phyloP scores from a whole-genome alignment of 305 asterid species.

The Plantago coronopus region DNA sequence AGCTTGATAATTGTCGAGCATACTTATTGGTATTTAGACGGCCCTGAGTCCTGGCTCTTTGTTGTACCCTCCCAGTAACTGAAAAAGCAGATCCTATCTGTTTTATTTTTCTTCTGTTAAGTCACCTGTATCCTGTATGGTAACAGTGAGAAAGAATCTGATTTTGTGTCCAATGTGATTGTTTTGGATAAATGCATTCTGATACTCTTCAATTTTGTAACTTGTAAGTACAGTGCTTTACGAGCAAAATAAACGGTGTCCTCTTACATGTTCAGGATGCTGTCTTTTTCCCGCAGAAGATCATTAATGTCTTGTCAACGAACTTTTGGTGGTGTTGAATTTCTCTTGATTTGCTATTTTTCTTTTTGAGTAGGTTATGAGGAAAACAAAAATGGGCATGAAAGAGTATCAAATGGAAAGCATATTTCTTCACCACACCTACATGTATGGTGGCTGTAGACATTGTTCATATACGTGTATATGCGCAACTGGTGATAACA shows the following conservation, averaged over 20 bases:
- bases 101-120: constrained; percentile 1
- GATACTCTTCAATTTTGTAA: background rate
- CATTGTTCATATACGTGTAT: constrained; percentile 95
- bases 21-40: background rate
- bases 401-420: constrained; percentile 93
- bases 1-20: background rate
- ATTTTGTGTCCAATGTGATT: constrained; percentile 9
- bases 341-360: constrained; percentile 21
- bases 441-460: constrained; percentile 96
- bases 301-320: constrained; percentile 12
- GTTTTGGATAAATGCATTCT: constrained; percentile 7
- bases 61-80: constrained; percentile 1
- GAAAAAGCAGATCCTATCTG: background rate
- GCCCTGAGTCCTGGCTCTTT: constrained; percentile 3
- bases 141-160: constrained; percentile 5
- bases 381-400: constrained; percentile 70
- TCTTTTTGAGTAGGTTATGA: constrained; percentile 68
- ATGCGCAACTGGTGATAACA: constrained; percentile 88
- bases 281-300: constrained; percentile 1
- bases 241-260: constrained; percentile 2
- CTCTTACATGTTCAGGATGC: constrained; percentile 2
- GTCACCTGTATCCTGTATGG: constrained; percentile 3
- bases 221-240: background rate
- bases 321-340: constrained; percentile 19
- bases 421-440: constrained; percentile 92